phyloP scores from a whole-genome alignment of 345 rosid species.

The Firmiana major region DNA sequence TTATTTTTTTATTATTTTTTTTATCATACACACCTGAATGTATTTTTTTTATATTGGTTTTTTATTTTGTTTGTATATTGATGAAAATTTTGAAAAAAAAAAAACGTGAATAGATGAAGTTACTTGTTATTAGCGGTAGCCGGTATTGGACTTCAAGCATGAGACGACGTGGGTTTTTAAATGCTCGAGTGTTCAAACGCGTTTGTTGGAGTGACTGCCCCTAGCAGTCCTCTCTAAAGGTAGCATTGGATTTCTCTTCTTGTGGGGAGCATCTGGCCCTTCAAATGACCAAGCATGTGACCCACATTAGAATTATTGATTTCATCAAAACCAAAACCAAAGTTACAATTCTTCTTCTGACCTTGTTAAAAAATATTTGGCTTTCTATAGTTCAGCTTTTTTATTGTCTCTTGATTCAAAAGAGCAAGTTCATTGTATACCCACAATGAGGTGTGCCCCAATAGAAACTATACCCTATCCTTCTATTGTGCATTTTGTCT shows the following conservation, averaged over 20 bases:
- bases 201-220: no score
- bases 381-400: conserved; percentile 18
- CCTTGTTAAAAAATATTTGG: conserved; percentile 16
- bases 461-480: not conserved
- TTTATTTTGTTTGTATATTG: no score
- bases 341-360: not conserved
- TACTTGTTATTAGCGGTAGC: no score
- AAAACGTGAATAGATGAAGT: no score
- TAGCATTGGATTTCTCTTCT: not conserved
- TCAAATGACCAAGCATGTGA: conserved; percentile 17
- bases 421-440: not conserved
- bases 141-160: no score
- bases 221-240: not conserved
- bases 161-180: no score
- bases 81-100: no score
- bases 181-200: no score
- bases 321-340: conserved; percentile 5
- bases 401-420: conserved; percentile 18
- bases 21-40: no score
- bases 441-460: conserved; percentile 9
- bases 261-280: not conserved
- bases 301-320: conserved; percentile 22
- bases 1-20: no score
- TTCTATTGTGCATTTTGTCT: conserved; percentile 26
- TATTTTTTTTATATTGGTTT: no score